Base-by-base conservation (phyloP, 768 basidiomycete species). In the Termitomyces sp. region DNA sequence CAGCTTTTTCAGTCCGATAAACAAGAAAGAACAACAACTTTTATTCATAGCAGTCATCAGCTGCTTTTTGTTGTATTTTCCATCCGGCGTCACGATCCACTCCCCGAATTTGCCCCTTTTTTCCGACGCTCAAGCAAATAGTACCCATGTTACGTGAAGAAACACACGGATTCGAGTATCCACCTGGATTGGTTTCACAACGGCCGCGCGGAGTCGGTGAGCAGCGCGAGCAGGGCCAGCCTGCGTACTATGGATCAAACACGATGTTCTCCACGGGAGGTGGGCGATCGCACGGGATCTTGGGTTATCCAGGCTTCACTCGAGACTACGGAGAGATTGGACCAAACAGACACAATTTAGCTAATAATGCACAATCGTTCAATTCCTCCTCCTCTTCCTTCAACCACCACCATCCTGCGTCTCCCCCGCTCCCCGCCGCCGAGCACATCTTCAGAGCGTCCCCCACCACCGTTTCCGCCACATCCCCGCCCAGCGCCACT, bases 311-410 rank as follows among this genome's bases (percentile, higher is more conserved):
- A 41, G 50, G 54, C 24, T 70, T 66, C 58, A 58, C 63, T 49
- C 62, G 66, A 58, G 77, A 76, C 30, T 69, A 69, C 58, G 59
- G 65, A 54, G 67, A 67, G 31, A 57, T 61, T 33, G 73, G 69
- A 71, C 73, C 77, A 80, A 79, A 79, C 70, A 79, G 76, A 73
- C 72, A 74, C 76, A 78, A 76, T 65, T 67, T 59, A 3, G 55
- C 72, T 49, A 69, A 56, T 57, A 54, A 59, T 70, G 60, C 61
- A 5, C 67, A 62, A 60, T 55, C 67, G 61, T 64, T 69, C 57
- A 63, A 62, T 24, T 55, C 75, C 67, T 72, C 75, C 69, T 73
- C 73, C 65, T 76, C 78, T 72, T 72, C 78, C 68, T 78, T 78
- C 70, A 78, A 78, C 74, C 76, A 77, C 70, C 75, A 61, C 72